Base-by-base conservation (phyloP, 2,329 filamentous ascomycete genomes). In the Pyricularia grisea region DNA sequence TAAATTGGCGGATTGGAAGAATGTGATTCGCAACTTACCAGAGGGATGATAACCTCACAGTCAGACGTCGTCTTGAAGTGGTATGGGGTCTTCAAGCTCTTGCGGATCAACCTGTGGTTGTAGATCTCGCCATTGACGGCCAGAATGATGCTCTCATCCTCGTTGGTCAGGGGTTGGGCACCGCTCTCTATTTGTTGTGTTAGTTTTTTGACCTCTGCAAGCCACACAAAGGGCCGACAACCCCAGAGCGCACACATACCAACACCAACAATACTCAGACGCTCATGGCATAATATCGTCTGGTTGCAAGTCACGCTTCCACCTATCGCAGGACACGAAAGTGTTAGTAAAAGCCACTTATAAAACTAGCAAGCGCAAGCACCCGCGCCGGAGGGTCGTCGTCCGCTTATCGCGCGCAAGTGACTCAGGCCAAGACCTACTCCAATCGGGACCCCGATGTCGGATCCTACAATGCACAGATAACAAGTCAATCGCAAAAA, bases 41-140 rank as follows among this genome's bases (percentile, higher is more conserved):
- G 81, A 74, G 96, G 95, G 78, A 99, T 97, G 81, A 99, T 97
- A 78, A 99, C 94, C 82, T 99, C 95, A 82, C 95, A 99, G 78
- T 99, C 95, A 55, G 94, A 98, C 78, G 95, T 91, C 73, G 95
- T 99, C 89, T 97, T 97, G 89, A 98, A 99, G 81, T 94, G 90
- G 81, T 97, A 97, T 55, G 89, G 87, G 71, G 84, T 88, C 82
- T 92, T 92, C 75, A 97, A 84, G 75, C 85, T 84, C 83, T 97
- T 98, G 78, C 95, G 91, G 77, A 99, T 86, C 76, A 97, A 88
- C 78, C 94, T 92, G 83, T 99, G 95, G 89, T 99, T 99, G 87
- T 99, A 99, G 79, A 99, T 99, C 80, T 99, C 95, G 81, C 95
- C 95, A 81, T 99, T 99, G 88, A 98, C 95, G 73, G 95, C 94